A percentile compares a stretch with the other conserved stretches of the same genome.
Conservation (phyloP, 2,329 filamentous ascomycete genomes). For the Fusarium equiseti region DNA sequence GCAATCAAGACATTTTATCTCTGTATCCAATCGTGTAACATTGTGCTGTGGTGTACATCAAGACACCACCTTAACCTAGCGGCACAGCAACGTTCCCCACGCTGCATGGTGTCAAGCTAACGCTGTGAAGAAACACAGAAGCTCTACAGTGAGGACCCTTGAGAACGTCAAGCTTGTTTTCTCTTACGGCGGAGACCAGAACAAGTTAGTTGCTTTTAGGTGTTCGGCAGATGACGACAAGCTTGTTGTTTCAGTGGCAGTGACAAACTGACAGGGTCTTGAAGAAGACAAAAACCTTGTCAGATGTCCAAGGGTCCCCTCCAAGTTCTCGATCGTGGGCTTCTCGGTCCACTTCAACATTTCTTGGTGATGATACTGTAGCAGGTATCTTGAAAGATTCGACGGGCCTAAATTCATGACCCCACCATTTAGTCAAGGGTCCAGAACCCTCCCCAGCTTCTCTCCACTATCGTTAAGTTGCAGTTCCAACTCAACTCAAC, state of each 20-base stretch:
- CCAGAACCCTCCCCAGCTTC: conserved; percentile 32
- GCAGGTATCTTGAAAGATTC: neutral
- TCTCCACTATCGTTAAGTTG: conserved; percentile 8
- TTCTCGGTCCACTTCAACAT: conserved; percentile 19
- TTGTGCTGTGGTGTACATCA: neutral
- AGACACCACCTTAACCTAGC: conserved; percentile 1
- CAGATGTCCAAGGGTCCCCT: conserved; percentile 16
- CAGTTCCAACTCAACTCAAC: conserved; percentile 2
- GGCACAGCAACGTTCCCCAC: conserved; percentile 29
- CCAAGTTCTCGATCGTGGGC: conserved; percentile 18
- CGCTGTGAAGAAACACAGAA: neutral
- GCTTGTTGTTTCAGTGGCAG: conserved; percentile 1
- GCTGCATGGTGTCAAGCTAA: conserved; percentile 34
- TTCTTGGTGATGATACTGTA: neutral
- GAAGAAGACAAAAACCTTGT: conserved; percentile 5
- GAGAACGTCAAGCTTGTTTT: conserved; percentile 25
- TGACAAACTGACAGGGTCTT: conserved; percentile 11
- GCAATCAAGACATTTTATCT: neutral
- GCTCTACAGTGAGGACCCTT: conserved; percentile 8
- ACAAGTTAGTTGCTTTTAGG: neutral
- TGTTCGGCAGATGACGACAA: conserved; percentile 30
- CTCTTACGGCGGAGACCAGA: conserved; percentile 2
- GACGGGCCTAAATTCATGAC: conserved; percentile 3
- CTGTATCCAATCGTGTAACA: conserved; percentile 23
- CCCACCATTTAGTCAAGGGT: conserved; percentile 32